These are phyloP conservation scores for Phytopythium sindhum DNA, from an alignment of 352 stramenopile genomes.

Conservation along the genomic window DNA sequence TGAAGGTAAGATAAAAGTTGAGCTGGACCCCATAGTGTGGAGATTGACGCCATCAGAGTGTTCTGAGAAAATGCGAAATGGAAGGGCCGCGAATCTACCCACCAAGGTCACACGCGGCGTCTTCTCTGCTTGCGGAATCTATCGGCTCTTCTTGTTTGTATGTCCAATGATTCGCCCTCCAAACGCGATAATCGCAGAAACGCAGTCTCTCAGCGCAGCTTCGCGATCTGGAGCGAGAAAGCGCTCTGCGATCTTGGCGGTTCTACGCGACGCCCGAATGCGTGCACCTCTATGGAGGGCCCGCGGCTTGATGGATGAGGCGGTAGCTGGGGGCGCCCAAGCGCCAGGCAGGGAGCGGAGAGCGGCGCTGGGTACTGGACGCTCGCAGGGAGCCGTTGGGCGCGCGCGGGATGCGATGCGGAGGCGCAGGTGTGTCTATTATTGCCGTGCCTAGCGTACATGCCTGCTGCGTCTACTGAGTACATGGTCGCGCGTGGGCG, in stretches of 20 bases:
- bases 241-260: not conserved
- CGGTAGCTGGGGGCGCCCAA: too few relatives aligned
- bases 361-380: too few relatives aligned
- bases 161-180: not conserved
- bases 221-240: not conserved
- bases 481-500: too few relatives aligned
- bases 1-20: not conserved
- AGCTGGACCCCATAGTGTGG: not conserved
- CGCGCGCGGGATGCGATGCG: not conserved
- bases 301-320: not conserved
- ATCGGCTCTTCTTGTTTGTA: too few relatives aligned
- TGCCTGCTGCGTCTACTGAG: not conserved
- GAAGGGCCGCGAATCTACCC: not conserved
- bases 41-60: not conserved
- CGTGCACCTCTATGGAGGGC: not conserved
- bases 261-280: not conserved
- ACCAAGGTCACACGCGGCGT: not conserved
- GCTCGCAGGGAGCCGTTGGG: too few relatives aligned
- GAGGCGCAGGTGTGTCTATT: not conserved
- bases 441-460: not conserved
- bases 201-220: not conserved
- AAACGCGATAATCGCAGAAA: not conserved
- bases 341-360: too few relatives aligned
- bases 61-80: slow-evolving; percentile 10
- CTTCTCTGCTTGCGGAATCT: not conserved